phyloP scores from a whole-genome alignment of 331 rosid genomes.

The Quercus phellos region DNA sequence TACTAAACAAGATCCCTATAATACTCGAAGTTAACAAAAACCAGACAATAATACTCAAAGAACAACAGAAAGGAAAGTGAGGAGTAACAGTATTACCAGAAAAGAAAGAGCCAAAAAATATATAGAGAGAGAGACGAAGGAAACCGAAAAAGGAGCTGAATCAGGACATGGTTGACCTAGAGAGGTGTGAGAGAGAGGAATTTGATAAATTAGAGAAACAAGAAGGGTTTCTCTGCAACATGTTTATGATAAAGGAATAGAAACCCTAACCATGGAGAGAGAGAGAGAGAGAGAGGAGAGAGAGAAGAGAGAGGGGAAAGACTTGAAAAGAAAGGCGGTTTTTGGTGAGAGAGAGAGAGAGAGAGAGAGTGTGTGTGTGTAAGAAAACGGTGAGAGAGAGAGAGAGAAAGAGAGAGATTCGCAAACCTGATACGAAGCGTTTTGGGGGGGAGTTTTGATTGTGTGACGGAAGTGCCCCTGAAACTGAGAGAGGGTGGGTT shows the following conservation, averaged over 20 bases:
- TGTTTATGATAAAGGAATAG: constrained; percentile 16
- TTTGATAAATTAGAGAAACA: constrained; percentile 13
- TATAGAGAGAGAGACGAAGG: too few relatives aligned
- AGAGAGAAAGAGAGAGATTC: constrained; percentile 22
- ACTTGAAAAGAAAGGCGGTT: constrained; percentile 29
- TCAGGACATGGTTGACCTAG: constrained; percentile 44
- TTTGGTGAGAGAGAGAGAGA: constrained; percentile 9
- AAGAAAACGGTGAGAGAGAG: constrained; percentile 22
- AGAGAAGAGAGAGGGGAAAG: background rate
- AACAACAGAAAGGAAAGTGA: background rate
- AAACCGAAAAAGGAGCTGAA: constrained; percentile 10
- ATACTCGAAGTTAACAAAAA: background rate
- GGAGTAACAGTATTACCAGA: constrained; percentile 26
- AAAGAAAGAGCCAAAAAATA: background rate
- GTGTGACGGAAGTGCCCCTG: constrained; percentile 29
- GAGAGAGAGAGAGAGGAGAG: background rate
- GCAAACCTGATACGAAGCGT: constrained; percentile 38
- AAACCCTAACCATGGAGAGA: constrained; percentile 67
- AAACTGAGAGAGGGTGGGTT: background rate
- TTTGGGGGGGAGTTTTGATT: background rate
- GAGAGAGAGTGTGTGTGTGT: constrained; percentile 33
- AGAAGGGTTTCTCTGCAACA: constrained; percentile 30
- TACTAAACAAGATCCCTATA: background rate
- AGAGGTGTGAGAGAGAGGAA: constrained; percentile 19
- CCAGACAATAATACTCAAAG: background rate